phyloP scores from a whole-genome alignment of 2,329 filamentous ascomycete species.

The Leptographium radiaticola region DNA sequence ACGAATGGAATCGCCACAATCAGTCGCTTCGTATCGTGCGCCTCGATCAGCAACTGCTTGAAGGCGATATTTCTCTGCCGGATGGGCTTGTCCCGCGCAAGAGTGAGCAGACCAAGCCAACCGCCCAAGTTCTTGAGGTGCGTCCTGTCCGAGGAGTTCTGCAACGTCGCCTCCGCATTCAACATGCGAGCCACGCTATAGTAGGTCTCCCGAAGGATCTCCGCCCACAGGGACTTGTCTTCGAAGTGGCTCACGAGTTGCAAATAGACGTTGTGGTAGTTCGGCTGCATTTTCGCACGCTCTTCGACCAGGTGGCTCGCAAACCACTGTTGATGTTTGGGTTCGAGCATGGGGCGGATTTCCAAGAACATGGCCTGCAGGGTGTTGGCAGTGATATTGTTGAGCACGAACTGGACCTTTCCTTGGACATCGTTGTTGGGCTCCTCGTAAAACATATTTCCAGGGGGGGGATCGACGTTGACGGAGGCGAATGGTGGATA shows the following conservation, averaged over 20 bases:
- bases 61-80: conserved; percentile 95
- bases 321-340: conserved; percentile 89
- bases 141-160: conserved; percentile 68
- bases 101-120: conserved; percentile 87
- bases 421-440: conserved; percentile 78
- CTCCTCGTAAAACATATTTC: conserved; percentile 58
- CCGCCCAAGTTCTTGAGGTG: conserved; percentile 87
- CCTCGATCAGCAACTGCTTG: conserved; percentile 88
- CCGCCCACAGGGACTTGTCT: conserved; percentile 65
- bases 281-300: conserved; percentile 92
- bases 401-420: conserved; percentile 88
- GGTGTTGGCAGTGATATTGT: conserved; percentile 89
- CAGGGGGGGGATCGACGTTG: conserved; percentile 56
- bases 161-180: conserved; percentile 78
- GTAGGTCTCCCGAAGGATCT: conserved; percentile 89
- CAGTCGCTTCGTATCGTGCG: conserved; percentile 81
- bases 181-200: conserved; percentile 74
- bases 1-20: conserved; percentile 93
- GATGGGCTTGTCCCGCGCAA: conserved; percentile 89
- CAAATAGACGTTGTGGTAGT: conserved; percentile 88
- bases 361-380: conserved; percentile 74
- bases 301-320: conserved; percentile 90
- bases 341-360: conserved; percentile 63
- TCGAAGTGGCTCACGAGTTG: conserved; percentile 76
- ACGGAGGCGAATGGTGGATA: conserved; percentile 66